Base-by-base conservation (phyloP, 1,139 yeast species). In the Taphrina sp. region DNA sequence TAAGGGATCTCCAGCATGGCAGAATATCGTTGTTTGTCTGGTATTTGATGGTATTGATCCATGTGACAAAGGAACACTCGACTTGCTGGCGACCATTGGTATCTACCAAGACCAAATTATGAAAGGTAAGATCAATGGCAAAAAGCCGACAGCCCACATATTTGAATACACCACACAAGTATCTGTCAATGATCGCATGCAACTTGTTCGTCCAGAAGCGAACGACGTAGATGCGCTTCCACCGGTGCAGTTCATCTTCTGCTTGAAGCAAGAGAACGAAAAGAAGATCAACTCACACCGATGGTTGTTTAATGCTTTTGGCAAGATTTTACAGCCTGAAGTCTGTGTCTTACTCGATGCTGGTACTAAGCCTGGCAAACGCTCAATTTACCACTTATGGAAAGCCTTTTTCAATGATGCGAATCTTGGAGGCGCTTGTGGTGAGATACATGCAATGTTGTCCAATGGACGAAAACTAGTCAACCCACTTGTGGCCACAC, bases 61-160 rank as follows among this genome's bases (percentile, higher is more conserved):
- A 8, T 85, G 94, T 46, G 83, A 84, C 67, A 88, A 85, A 58
- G 82, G 84, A 31, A 88, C 90, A 1, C 75, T 89, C 59, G 95
- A 92, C 61, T 75, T 89, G 62, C 75, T 92, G 61, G 88, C 96
- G 8, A 89, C 96, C 0, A 79, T 95, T 60, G 98, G 98, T 58
- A 83, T 94, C 61, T 92, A 88, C 68, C 98, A 92, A 70, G 96
- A 88, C 60, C 95, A 95, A 56, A 82, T 90, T 65, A 94, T 96
- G 63, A 82, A 94, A 67, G 90, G 92, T 59, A 85, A 81, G 61
- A 94, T 92, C 52, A 89, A 90, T 67, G 90, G 83, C 62, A 80
- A 85, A 61, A 86, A 85, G 63, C 96, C 94, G 7, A 82, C 82
- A 36, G 94, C 96, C 34, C 98, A 92, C 71, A 76, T 92, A 59